These are phyloP conservation scores for Clarireedia hainanense DNA, from an alignment of 2,329 filamentous ascomycete species.

Conservation along the genomic window DNA sequence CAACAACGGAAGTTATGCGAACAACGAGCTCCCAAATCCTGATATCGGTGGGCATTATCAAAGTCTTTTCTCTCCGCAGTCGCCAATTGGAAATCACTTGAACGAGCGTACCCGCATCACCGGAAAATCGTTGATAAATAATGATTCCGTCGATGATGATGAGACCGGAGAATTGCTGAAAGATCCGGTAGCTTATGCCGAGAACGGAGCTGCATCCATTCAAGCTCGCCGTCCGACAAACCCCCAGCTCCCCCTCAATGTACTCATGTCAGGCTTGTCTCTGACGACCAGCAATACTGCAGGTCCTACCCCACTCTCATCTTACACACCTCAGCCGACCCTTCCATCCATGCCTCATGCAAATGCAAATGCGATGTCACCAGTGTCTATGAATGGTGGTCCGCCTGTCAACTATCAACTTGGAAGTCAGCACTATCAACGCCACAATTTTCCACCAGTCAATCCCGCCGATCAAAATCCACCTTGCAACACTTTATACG, in stretches of 20 bases:
- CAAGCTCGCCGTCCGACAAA: constrained; percentile 61
- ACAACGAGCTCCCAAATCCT: constrained; percentile 51
- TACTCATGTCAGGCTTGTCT: constrained; percentile 60
- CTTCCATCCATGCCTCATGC: constrained; percentile 28
- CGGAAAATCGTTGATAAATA: constrained; percentile 66
- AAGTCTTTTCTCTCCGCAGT: constrained; percentile 64
- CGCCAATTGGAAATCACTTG: constrained; percentile 64
- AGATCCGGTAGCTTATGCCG: constrained; percentile 64
- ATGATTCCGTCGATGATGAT: constrained; percentile 60
- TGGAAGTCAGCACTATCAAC: constrained; percentile 48
- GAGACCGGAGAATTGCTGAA: constrained; percentile 66
- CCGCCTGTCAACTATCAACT: constrained; percentile 45
- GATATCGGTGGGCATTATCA: constrained; percentile 48
- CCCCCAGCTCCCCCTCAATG: constrained; percentile 58
- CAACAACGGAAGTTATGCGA: constrained; percentile 45
- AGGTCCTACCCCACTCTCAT: constrained; percentile 18
- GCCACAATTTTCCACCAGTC: constrained; percentile 70
- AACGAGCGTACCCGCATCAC: constrained; percentile 51
- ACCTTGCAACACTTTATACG: constrained; percentile 95
- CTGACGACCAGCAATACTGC: constrained; percentile 57
- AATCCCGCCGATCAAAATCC: constrained; percentile 96
- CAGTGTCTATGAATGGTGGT: constrained; percentile 40
- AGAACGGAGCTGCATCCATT: constrained; percentile 50
- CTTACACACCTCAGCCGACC: constrained; percentile 18
- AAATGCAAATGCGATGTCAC: constrained; percentile 44